These are phyloP conservation scores for Rhododendron griersonianum DNA, from an alignment of 148 eudicot species.

Conservation along the genomic window DNA sequence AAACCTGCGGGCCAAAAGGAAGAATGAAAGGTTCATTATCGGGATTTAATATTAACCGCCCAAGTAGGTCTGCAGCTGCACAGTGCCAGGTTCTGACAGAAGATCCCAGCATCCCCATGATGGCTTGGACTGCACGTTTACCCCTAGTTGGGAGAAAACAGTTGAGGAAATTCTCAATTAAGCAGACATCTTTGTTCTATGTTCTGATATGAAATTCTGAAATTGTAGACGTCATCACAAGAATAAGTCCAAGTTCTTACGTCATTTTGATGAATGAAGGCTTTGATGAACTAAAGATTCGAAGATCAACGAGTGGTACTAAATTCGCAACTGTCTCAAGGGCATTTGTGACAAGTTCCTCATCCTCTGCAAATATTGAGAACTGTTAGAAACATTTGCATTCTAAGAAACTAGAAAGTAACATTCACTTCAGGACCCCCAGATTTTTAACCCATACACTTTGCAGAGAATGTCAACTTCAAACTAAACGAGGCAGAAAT, in stretches of 20 bases:
- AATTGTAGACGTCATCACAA: neutral
- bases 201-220: neutral
- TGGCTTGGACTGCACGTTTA: slow-evolving; percentile 80
- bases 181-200: neutral
- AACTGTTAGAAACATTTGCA: neutral
- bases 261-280: slow-evolving; percentile 82
- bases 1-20: slow-evolving; percentile 81
- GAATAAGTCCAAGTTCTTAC: slow-evolving; percentile 38
- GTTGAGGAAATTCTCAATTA: neutral
- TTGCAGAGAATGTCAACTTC: neutral
- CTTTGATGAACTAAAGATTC: slow-evolving; percentile 90
- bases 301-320: slow-evolving; percentile 82
- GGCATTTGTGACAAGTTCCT: slow-evolving; percentile 94
- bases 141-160: slow-evolving; percentile 39
- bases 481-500: neutral
- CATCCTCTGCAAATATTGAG: slow-evolving; percentile 66
- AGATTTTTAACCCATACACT: neutral
- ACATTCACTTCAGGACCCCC: neutral
- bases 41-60: slow-evolving; percentile 83
- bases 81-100: slow-evolving; percentile 82
- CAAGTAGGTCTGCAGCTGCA: slow-evolving; percentile 92
- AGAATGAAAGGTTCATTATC: slow-evolving; percentile 92
- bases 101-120: slow-evolving; percentile 82
- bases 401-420: neutral
- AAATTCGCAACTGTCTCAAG: slow-evolving; percentile 91